These are phyloP conservation scores for Thymus quinquecostatus DNA, from an alignment of 257 asterid species.

Conservation along the genomic window DNA sequence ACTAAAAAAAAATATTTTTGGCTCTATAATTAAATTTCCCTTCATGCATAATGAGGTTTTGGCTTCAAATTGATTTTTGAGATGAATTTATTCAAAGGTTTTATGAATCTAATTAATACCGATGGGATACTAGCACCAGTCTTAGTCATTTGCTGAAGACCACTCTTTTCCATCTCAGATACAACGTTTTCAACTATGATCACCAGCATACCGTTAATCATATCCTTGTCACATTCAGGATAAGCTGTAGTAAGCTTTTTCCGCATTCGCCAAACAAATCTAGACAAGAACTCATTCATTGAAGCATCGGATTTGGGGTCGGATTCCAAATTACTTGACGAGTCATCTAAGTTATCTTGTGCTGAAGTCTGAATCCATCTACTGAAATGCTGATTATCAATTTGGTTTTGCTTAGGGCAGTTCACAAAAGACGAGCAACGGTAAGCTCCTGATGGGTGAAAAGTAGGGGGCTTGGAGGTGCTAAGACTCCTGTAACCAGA, in stretches of 20 bases:
- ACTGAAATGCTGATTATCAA: constrained; percentile 17
- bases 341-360: constrained; percentile 30
- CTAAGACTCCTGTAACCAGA: constrained; percentile 35
- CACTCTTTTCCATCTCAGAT: constrained; percentile 68
- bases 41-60: too few species aligned
- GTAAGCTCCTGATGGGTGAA: constrained; percentile 21
- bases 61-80: too few species aligned
- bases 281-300: constrained; percentile 75
- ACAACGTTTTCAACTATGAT: constrained; percentile 69
- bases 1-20: too few species aligned
- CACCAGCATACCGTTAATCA: constrained; percentile 77
- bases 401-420: constrained; percentile 16
- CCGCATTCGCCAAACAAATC: constrained; percentile 91
- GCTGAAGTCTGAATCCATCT: constrained; percentile 47
- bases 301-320: constrained; percentile 56
- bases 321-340: constrained; percentile 28
- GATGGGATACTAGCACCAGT: constrained; percentile 38
- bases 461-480: constrained; percentile 23
- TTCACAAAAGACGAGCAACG: constrained; percentile 6
- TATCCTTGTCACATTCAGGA: constrained; percentile 63
- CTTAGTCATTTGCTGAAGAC: constrained; percentile 51
- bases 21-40: too few species aligned
- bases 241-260: constrained; percentile 63
- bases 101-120: too few species aligned
- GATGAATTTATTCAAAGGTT: too few species aligned